Conservation (phyloP, 2,329 filamentous ascomycete species). For the Claviceps purpurea region DNA sequence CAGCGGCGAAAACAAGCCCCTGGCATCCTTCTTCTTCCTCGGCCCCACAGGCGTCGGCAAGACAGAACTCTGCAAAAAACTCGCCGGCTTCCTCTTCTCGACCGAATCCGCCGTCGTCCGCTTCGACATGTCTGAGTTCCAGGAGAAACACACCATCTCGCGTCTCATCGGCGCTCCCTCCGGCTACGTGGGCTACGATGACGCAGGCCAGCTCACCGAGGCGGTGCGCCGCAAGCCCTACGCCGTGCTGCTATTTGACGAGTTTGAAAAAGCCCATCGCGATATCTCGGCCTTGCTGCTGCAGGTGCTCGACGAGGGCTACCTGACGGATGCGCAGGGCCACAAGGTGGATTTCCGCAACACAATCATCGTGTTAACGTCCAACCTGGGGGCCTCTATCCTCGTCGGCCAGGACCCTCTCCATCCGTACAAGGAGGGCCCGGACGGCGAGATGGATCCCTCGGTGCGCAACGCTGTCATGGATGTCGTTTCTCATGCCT, state of each 20-base stretch:
- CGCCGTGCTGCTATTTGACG: slow-evolving; percentile 86
- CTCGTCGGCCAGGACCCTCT: slow-evolving; percentile 62
- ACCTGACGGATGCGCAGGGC: slow-evolving; percentile 87
- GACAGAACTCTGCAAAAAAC: slow-evolving; percentile 92
- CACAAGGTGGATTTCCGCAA: slow-evolving; percentile 96
- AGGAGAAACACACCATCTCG: slow-evolving; percentile 92
- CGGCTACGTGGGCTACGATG: slow-evolving; percentile 92
- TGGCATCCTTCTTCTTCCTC: slow-evolving; percentile 95
- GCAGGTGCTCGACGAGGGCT: slow-evolving; percentile 92
- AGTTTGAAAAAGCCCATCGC: slow-evolving; percentile 94
- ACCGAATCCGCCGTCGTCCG: slow-evolving; percentile 82
- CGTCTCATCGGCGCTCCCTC: slow-evolving; percentile 85
- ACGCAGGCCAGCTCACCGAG: slow-evolving; percentile 91
- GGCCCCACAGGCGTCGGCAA: slow-evolving; percentile 95
- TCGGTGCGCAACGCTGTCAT: slow-evolving; percentile 70
- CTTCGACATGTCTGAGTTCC: slow-evolving; percentile 97
- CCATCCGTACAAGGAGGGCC: slow-evolving; percentile 48
- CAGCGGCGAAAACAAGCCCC: slow-evolving; percentile 78
- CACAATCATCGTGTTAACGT: slow-evolving; percentile 91
- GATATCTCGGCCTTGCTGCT: slow-evolving; percentile 87
- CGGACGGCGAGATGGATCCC: slow-evolving; percentile 56
- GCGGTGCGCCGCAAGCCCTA: slow-evolving; percentile 91
- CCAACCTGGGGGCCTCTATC: slow-evolving; percentile 85
- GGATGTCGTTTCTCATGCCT: slow-evolving; percentile 62
- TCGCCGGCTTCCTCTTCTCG: slow-evolving; percentile 85